phyloP scores from a whole-genome alignment of 768 basidiomycete species.

The Russula vinacea region DNA sequence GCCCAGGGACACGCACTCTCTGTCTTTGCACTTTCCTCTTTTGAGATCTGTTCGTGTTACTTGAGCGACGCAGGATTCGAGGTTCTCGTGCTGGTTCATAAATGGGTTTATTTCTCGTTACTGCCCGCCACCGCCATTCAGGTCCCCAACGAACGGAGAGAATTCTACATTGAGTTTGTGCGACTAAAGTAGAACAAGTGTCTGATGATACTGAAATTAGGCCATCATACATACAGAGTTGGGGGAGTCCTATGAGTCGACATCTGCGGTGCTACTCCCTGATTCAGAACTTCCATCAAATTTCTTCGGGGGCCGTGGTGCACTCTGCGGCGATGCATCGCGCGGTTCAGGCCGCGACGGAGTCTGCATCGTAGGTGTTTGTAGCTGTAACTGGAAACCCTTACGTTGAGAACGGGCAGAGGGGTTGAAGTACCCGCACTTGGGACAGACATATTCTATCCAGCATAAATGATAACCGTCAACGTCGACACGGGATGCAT shows the following conservation, averaged over 20 bases:
- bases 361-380: conserved; percentile 10
- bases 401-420: conserved; percentile 35
- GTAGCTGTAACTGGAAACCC: background rate
- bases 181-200: conserved; percentile 25
- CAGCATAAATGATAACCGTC: conserved; percentile 1
- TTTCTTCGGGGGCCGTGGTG: background rate
- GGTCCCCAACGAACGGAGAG: conserved; percentile 2
- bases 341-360: background rate
- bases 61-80: background rate
- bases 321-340: conserved; percentile 1
- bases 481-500: conserved; percentile 1
- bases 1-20: conserved; percentile 1
- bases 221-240: conserved; percentile 13
- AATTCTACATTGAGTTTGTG: conserved; percentile 8
- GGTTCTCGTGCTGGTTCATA: conserved; percentile 4
- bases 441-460: conserved; percentile 80
- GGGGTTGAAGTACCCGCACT: conserved; percentile 80
- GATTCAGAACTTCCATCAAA: conserved; percentile 3
- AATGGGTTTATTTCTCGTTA: background rate
- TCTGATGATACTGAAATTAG: conserved; percentile 17
- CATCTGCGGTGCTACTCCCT: background rate
- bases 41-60: background rate
- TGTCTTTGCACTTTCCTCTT: conserved; percentile 26
- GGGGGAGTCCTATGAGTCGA: conserved; percentile 15
- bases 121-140: background rate